phyloP scores from a whole-genome alignment of 2,329 filamentous ascomycete species.

The Aschersonia sp. region DNA sequence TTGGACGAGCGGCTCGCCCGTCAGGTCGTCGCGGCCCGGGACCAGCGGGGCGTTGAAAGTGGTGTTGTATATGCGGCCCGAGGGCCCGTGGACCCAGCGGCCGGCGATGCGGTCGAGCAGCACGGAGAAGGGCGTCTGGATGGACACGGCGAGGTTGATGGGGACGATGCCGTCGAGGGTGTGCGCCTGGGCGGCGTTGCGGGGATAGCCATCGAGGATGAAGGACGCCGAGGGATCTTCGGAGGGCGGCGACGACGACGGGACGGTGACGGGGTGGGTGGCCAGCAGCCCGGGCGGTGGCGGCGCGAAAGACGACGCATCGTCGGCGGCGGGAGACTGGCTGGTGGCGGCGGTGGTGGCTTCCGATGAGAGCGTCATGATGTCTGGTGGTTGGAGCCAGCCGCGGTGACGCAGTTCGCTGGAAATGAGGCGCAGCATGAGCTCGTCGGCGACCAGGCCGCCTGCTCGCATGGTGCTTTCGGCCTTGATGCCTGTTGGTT shows the following conservation, averaged over 20 bases:
- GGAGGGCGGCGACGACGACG: constrained; percentile 20
- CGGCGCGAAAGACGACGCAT: no score
- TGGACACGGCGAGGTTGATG: constrained; percentile 85
- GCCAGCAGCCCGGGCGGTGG: no score
- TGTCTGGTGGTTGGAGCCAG: constrained; percentile 50
- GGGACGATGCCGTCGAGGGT: constrained; percentile 70
- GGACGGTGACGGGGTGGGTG: no score
- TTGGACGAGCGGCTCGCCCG: constrained; percentile 72
- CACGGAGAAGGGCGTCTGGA: constrained; percentile 73
- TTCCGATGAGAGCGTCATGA: constrained; percentile 37
- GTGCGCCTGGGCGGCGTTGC: constrained; percentile 66
- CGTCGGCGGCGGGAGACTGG: constrained; percentile 15
- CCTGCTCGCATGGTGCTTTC: constrained; percentile 79
- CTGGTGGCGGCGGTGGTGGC: constrained; percentile 20
- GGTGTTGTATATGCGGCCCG: constrained; percentile 89
- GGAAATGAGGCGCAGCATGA: constrained; percentile 86
- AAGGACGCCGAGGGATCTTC: constrained; percentile 73
- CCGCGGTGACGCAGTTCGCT: constrained; percentile 75
- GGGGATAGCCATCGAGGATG: constrained; percentile 90
- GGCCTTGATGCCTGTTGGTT: constrained; percentile 63
- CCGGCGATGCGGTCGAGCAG: constrained; percentile 83
- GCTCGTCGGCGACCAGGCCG: constrained; percentile 76
- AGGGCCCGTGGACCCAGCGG: constrained; percentile 85
- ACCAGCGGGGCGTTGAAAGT: constrained; percentile 78
- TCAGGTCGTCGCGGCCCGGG: constrained; percentile 73